These are phyloP conservation scores for Argentina anserina DNA, from an alignment of 306 rosid genomes.

Conservation along the genomic window DNA sequence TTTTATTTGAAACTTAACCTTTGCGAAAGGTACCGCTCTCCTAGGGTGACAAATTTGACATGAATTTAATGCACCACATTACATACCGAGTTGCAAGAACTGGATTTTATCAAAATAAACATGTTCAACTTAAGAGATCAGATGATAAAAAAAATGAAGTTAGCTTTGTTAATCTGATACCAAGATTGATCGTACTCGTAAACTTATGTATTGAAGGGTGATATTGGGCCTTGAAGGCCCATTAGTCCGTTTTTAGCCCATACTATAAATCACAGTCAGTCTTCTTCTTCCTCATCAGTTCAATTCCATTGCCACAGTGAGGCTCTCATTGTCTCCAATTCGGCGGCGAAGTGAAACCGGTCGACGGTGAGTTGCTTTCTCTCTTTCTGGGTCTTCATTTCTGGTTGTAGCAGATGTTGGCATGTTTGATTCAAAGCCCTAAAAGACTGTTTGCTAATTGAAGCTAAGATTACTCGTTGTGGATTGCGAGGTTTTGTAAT, in stretches of 20 bases:
- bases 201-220: neutral
- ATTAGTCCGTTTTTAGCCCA: neutral
- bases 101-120: too few relatives aligned
- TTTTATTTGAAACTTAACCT: neutral
- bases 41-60: too few relatives aligned
- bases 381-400: neutral
- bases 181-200: too few relatives aligned
- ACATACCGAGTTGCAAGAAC: too few relatives aligned
- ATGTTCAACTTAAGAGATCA: too few relatives aligned
- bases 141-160: too few relatives aligned
- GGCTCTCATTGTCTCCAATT: neutral
- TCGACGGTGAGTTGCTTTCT: neutral
- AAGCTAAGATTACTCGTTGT: neutral
- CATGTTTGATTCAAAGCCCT: neutral
- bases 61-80: too few relatives aligned
- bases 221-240: neutral
- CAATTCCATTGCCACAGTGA: neutral
- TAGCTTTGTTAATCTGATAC: too few relatives aligned
- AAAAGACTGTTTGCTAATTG: neutral
- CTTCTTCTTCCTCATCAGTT: neutral
- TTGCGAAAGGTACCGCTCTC: neutral
- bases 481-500: neutral
- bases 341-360: neutral
- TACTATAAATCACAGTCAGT: neutral
- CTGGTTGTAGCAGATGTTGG: neutral